phyloP scores from a whole-genome alignment of 208 protist genomes.

The Leishmania amazonensis region DNA sequence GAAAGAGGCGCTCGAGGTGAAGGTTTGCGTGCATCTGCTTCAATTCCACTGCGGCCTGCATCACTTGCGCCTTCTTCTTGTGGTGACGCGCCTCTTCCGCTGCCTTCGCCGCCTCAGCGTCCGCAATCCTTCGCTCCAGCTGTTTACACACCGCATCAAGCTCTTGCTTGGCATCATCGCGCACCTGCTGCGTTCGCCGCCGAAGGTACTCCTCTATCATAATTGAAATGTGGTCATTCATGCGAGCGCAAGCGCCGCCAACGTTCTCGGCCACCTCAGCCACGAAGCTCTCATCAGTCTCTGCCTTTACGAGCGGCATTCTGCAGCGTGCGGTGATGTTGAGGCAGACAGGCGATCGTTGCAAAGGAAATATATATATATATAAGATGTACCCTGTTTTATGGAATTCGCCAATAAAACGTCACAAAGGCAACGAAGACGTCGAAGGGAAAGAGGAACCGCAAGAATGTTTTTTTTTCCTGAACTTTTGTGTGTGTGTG shows the following conservation, averaged over 20 bases:
- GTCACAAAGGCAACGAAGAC: neutral
- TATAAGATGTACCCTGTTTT: neutral
- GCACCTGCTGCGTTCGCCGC: conserved; percentile 29
- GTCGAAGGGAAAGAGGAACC: neutral
- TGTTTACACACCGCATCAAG: conserved; percentile 3
- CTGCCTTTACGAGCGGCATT: conserved; percentile 54
- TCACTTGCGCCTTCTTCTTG: conserved; percentile 3
- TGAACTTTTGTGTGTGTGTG: neutral
- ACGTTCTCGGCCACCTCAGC: conserved; percentile 41
- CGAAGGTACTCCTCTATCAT: conserved; percentile 77
- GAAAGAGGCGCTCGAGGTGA: conserved; percentile 23
- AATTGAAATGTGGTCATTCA: conserved; percentile 34
- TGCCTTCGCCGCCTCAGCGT: neutral
- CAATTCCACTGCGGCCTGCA: conserved; percentile 4
- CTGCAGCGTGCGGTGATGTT: neutral
- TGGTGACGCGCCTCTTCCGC: conserved; percentile 3
- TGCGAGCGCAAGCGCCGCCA: conserved; percentile 9
- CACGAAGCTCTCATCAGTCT: conserved; percentile 54
- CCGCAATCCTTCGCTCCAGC: conserved; percentile 2
- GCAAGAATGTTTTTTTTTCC: neutral
- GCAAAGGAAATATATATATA: neutral
- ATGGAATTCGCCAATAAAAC: neutral
- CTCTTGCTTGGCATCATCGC: conserved; percentile 7
- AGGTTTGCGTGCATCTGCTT: conserved; percentile 4
- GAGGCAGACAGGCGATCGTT: neutral